Evolutionary conservation across 83 land plant genomes (phyloP).

Genomic region (Thuja plicata): DNA sequence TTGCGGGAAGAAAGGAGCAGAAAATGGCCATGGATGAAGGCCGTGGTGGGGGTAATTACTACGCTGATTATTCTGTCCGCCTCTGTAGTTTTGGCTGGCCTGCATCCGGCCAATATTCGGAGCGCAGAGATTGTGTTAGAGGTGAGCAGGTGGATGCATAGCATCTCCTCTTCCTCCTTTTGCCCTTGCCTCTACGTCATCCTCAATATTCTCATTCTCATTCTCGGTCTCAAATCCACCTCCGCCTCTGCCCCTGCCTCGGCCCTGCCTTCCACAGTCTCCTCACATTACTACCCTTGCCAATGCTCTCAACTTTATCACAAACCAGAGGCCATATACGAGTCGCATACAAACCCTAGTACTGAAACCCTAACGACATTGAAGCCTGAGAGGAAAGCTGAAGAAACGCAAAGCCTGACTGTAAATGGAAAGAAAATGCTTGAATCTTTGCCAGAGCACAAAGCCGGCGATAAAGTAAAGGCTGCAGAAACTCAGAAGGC

Average conservation of each 20-base stretch:
- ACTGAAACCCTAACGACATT: background rate
- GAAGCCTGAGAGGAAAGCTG: background rate
- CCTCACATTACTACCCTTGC: background rate
- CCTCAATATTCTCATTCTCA: slow-evolving; percentile 45
- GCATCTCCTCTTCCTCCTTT: background rate
- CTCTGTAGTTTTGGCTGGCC: background rate
- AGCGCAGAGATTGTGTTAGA: background rate
- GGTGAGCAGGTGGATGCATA: background rate
- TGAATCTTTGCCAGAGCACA: background rate
- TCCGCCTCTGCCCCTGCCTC: background rate
- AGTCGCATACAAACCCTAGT: background rate
- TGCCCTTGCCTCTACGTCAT: slow-evolving; percentile 39
- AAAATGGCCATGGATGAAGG: background rate
- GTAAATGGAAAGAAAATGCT: background rate
- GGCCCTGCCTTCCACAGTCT: background rate
- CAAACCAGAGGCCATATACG: background rate
- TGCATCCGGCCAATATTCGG: background rate
- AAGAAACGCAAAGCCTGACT: background rate
- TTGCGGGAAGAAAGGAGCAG: background rate
- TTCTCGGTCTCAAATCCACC: slow-evolving; percentile 44
- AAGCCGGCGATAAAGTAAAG: background rate
- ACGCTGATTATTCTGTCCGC: background rate
- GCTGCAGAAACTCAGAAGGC: background rate
- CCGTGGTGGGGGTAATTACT: background rate
- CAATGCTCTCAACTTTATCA: background rate